Conservation (phyloP, 768 basidiomycete genomes). For the Tricholoma sp. region DNA sequence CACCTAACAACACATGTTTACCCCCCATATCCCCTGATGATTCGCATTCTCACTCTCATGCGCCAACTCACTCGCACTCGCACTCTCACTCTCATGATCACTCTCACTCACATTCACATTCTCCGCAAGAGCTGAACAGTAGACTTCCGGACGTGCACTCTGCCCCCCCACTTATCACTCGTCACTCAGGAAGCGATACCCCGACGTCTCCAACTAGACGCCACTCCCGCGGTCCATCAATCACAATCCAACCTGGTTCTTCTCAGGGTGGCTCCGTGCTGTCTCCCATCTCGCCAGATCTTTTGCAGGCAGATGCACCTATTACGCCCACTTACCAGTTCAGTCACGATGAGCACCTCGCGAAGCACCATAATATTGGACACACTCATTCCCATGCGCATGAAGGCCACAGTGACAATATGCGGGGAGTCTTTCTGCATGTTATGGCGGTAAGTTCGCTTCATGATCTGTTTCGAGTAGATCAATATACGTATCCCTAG, state of each 20-base stretch:
- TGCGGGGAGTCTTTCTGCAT: constrained; percentile 98
- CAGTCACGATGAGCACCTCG: constrained; percentile 47
- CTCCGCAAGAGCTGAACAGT: constrained; percentile 18
- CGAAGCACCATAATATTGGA: constrained; percentile 36
- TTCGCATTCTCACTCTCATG: constrained; percentile 5
- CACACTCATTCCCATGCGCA: constrained; percentile 51
- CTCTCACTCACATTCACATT: constrained; percentile 21
- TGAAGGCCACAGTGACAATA: constrained; percentile 94
- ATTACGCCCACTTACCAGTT: constrained; percentile 62
- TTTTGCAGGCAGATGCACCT: constrained; percentile 28
- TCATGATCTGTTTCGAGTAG: neutral
- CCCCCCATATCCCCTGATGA: too few relatives aligned
- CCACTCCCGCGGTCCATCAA: constrained; percentile 34
- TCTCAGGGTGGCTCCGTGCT: constrained; percentile 11
- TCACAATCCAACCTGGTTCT: constrained; percentile 27
- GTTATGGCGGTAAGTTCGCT: constrained; percentile 77
- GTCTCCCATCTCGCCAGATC: constrained; percentile 18
- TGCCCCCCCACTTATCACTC: constrained; percentile 8
- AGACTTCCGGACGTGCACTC: constrained; percentile 21
- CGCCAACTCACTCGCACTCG: constrained; percentile 11
- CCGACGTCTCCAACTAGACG: constrained; percentile 24
- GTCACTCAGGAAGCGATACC: constrained; percentile 8
- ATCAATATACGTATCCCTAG: constrained; percentile 27
- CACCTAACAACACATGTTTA: too few relatives aligned
- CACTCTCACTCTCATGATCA: constrained; percentile 19